Conservation (phyloP, 2,329 filamentous ascomycete genomes). For the Magnaporthiopsis rhizophila region DNA sequence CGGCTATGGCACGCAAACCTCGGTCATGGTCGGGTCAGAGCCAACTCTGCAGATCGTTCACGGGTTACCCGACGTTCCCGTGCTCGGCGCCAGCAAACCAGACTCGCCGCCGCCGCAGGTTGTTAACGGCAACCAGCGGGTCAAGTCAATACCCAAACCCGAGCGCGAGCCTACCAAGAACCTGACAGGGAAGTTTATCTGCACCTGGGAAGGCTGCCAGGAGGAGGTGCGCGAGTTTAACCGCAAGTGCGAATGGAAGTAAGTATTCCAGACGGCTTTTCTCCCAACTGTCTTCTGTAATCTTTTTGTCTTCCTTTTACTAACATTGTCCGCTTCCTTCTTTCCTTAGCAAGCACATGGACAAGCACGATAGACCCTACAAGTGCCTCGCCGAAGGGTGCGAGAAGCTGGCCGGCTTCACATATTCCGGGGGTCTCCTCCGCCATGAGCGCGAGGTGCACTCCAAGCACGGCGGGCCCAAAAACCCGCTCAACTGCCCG, state of each 20-base stretch:
- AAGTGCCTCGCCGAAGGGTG: conserved; percentile 76
- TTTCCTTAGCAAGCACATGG: conserved; percentile 79
- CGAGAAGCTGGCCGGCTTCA: conserved; percentile 88
- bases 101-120: conserved; percentile 7
- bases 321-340: background rate
- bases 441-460: conserved; percentile 93
- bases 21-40: conserved; percentile 14
- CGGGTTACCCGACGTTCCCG: conserved; percentile 6
- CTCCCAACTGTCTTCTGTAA: background rate
- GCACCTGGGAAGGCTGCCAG: conserved; percentile 61
- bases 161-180: conserved; percentile 54
- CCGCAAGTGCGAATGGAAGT: conserved; percentile 92
- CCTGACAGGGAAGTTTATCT: conserved; percentile 66
- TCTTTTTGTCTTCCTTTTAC: background rate
- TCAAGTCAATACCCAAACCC: conserved; percentile 51
- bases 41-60: conserved; percentile 10
- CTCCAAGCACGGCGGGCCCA: conserved; percentile 79
- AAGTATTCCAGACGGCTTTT: conserved; percentile 34
- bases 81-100: background rate
- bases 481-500: conserved; percentile 80
- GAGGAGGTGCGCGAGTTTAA: conserved; percentile 60
- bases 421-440: conserved; percentile 83
- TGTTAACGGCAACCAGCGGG: conserved; percentile 24
- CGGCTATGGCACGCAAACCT: conserved; percentile 12
- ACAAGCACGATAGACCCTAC: conserved; percentile 92